These are phyloP conservation scores for Canariomyces notabilis DNA, from an alignment of 2,329 filamentous ascomycete genomes.

Conservation along the genomic window DNA sequence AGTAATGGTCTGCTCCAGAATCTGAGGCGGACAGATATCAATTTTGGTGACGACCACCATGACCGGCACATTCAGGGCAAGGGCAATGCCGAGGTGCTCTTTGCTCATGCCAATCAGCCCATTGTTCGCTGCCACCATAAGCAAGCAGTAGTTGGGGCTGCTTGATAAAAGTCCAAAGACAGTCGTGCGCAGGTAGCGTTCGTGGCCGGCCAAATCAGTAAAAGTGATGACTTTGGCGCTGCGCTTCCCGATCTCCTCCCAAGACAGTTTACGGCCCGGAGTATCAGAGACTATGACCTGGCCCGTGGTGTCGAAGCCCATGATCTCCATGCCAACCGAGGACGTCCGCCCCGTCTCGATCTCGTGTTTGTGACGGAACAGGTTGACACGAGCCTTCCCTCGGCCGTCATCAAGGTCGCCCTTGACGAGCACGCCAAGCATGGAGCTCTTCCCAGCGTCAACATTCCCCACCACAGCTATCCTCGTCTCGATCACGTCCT, in stretches of 20 bases:
- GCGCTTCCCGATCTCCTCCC: slow-evolving; percentile 95
- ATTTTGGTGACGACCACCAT: slow-evolving; percentile 99
- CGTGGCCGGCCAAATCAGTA: slow-evolving; percentile 91
- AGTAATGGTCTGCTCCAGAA: slow-evolving; percentile 85
- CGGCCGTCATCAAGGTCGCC: slow-evolving; percentile 91
- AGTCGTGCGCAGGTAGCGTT: slow-evolving; percentile 89
- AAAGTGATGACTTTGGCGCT: slow-evolving; percentile 97
- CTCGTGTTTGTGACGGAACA: slow-evolving; percentile 97
- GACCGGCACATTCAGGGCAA: slow-evolving; percentile 92
- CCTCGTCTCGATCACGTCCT: slow-evolving; percentile 89
- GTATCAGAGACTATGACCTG: slow-evolving; percentile 76
- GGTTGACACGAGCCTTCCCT: slow-evolving; percentile 87
- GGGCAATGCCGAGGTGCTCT: slow-evolving; percentile 91
- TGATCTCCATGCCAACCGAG: slow-evolving; percentile 97
- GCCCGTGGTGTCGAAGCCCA: slow-evolving; percentile 89
- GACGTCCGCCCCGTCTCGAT: slow-evolving; percentile 92
- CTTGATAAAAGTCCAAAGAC: slow-evolving; percentile 93
- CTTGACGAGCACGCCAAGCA: slow-evolving; percentile 93
- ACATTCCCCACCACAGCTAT: slow-evolving; percentile 98
- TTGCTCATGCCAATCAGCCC: slow-evolving; percentile 97
- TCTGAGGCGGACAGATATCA: slow-evolving; percentile 94
- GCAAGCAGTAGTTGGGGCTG: slow-evolving; percentile 92
- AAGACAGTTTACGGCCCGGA: slow-evolving; percentile 78
- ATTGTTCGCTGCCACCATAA: slow-evolving; percentile 99
- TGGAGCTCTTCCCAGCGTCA: slow-evolving; percentile 93